phyloP scores from a whole-genome alignment of 1,139 yeast genomes.

The Taiozyma onychis region DNA sequence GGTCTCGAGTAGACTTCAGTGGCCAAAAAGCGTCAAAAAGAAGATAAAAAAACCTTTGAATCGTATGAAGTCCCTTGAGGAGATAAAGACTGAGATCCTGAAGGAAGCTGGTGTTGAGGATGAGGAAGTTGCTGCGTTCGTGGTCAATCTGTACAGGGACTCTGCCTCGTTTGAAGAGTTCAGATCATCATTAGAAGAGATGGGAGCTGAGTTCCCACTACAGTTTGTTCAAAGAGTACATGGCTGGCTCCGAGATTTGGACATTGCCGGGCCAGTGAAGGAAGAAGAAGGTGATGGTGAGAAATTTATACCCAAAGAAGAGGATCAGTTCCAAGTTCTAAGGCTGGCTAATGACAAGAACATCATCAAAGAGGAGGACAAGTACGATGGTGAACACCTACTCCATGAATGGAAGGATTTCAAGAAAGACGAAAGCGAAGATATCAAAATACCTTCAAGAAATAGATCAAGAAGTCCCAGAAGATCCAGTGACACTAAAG shows the following conservation, averaged over 20 bases:
- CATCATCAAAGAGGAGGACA: constrained; percentile 12
- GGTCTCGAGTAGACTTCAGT: too few species aligned
- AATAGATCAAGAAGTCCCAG: constrained; percentile 10
- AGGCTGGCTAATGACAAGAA: constrained; percentile 12
- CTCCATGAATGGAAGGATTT: constrained; percentile 18
- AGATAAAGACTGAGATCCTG: constrained; percentile 10
- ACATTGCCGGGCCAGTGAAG: constrained; percentile 4
- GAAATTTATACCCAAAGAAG: constrained; percentile 6
- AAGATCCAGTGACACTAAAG: constrained; percentile 1
- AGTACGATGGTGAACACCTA: constrained; percentile 7
- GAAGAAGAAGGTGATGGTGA: background rate
- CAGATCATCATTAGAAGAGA: constrained; percentile 37
- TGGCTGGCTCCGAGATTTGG: constrained; percentile 6
- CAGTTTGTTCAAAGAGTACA: constrained; percentile 14
- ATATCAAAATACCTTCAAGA: constrained; percentile 1
- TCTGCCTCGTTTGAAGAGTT: constrained; percentile 34
- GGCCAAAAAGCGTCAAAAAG: too few species aligned
- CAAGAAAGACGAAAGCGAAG: constrained; percentile 15
- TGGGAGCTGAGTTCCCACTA: constrained; percentile 59
- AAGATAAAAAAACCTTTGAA: too few species aligned
- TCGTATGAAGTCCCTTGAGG: constrained; percentile 2
- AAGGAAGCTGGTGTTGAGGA: constrained; percentile 31
- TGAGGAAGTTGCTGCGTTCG: constrained; percentile 50
- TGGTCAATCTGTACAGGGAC: constrained; percentile 42
- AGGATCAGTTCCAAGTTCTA: constrained; percentile 1